These are phyloP conservation scores for Pseudogymnoascus sp. DNA, from an alignment of 2,329 filamentous ascomycete genomes.

Conservation along the genomic window DNA sequence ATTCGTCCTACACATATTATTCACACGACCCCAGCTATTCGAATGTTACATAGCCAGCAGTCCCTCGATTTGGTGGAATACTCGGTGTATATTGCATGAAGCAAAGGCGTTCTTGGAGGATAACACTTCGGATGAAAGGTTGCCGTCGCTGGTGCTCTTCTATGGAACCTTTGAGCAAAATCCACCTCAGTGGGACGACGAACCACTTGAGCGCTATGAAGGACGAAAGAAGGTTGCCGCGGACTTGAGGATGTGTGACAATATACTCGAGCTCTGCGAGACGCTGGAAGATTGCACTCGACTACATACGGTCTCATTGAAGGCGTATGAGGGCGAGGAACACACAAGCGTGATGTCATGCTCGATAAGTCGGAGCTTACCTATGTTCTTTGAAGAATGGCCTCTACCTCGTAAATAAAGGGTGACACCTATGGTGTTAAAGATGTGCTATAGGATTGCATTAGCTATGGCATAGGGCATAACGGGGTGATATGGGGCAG, in stretches of 20 bases:
- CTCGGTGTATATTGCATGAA: neutral
- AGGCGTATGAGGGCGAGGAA: neutral
- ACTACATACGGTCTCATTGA: neutral
- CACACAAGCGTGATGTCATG: neutral
- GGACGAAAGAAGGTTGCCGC: neutral
- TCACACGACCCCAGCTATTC: neutral
- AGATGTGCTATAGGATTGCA: neutral
- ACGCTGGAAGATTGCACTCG: neutral
- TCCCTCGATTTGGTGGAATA: conserved; percentile 1
- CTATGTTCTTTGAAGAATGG: neutral
- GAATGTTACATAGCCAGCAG: neutral
- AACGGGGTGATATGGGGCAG: neutral
- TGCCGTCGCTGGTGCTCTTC: neutral
- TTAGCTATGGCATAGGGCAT: neutral
- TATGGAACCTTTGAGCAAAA: neutral
- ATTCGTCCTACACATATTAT: neutral
- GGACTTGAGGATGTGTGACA: conserved; percentile 1
- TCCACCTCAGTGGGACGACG: neutral
- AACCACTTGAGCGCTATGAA: neutral
- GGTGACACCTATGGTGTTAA: neutral
- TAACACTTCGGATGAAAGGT: neutral
- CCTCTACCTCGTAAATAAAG: neutral
- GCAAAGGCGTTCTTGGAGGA: neutral
- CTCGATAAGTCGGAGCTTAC: neutral
- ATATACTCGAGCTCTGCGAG: neutral